Percentiles rank a stretch among this genome's conserved stretches.
phyloP scores from a whole-genome alignment of 805 yeast species.

The Candida maesae region DNA sequence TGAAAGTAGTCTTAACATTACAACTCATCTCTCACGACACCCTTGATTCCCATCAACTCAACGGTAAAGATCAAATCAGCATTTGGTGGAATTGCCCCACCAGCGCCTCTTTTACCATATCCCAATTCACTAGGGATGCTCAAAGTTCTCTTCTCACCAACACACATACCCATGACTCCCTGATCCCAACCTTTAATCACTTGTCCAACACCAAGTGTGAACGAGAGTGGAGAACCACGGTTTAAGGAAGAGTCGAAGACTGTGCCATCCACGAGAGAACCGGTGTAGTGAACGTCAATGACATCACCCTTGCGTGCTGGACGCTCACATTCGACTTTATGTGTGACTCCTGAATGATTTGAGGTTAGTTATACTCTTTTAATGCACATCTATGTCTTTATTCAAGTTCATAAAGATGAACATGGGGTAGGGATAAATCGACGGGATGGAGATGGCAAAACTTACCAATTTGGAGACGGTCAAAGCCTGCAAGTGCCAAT shows the following conservation, averaged over 20 bases:
- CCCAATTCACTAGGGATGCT: constrained; percentile 76
- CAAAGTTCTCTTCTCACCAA: constrained; percentile 80
- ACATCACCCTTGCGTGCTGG: constrained; percentile 63
- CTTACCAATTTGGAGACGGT: constrained; percentile 13
- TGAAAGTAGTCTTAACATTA: too few relatives aligned
- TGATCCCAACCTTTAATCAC: constrained; percentile 92
- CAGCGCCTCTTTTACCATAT: constrained; percentile 75
- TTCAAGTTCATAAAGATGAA: background rate
- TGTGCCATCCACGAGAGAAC: constrained; percentile 59
- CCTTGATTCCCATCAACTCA: constrained; percentile 56
- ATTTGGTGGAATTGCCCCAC: constrained; percentile 73
- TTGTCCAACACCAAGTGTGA: constrained; percentile 71
- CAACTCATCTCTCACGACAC: constrained; percentile 27
- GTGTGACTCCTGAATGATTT: constrained; percentile 38
- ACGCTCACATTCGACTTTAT: constrained; percentile 51
- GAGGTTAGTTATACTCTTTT: too few relatives aligned
- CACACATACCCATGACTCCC: constrained; percentile 72
- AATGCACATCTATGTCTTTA: too few relatives aligned
- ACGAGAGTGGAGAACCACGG: constrained; percentile 65
- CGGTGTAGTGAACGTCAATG: constrained; percentile 77
- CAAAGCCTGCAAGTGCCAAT: constrained; percentile 4
- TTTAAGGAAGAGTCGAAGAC: constrained; percentile 70
- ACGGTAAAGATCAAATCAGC: constrained; percentile 68
- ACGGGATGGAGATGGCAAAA: too few relatives aligned
- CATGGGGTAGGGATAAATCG: background rate